Conservation (phyloP, 345 rosid species). For the Psidium guajava region DNA sequence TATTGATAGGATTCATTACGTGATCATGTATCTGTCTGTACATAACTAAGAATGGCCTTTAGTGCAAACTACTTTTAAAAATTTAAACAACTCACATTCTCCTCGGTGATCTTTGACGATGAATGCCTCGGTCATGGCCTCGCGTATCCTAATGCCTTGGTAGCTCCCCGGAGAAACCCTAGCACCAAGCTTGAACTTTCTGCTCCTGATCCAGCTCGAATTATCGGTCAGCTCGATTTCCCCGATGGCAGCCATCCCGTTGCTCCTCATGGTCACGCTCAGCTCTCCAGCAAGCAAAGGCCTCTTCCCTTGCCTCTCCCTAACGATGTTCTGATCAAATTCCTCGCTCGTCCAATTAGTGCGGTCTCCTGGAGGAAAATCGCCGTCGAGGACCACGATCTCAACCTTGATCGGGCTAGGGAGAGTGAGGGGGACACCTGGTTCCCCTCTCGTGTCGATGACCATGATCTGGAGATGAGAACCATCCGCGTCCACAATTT, state of each 20-base stretch:
- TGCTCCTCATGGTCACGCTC: slow-evolving; percentile 28
- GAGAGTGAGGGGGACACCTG: slow-evolving; percentile 6
- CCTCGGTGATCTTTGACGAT: slow-evolving; percentile 91
- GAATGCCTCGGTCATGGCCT: slow-evolving; percentile 70
- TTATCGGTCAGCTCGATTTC: slow-evolving; percentile 66
- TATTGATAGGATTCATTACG: neutral
- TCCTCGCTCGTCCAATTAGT: slow-evolving; percentile 54
- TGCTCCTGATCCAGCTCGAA: slow-evolving; percentile 81
- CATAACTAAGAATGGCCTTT: neutral
- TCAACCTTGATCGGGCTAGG: slow-evolving; percentile 53
- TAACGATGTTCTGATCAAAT: slow-evolving; percentile 44
- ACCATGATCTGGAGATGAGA: slow-evolving; percentile 44
- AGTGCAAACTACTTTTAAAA: neutral
- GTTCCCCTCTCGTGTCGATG: slow-evolving; percentile 12
- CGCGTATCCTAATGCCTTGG: slow-evolving; percentile 35
- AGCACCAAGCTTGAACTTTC: slow-evolving; percentile 67
- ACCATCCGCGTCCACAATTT: slow-evolving; percentile 31
- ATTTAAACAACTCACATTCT: slow-evolving; percentile 50
- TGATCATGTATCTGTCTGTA: neutral
- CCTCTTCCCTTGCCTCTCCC: slow-evolving; percentile 66
- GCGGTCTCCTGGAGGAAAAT: slow-evolving; percentile 30
- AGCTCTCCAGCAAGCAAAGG: slow-evolving; percentile 83
- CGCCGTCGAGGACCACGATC: slow-evolving; percentile 70
- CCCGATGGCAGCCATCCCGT: neutral
- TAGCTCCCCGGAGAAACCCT: slow-evolving; percentile 33